Evolutionary conservation across 2,329 filamentous ascomycete genomes (phyloP).

Genomic region (Trichocomaceae sp.): DNA sequence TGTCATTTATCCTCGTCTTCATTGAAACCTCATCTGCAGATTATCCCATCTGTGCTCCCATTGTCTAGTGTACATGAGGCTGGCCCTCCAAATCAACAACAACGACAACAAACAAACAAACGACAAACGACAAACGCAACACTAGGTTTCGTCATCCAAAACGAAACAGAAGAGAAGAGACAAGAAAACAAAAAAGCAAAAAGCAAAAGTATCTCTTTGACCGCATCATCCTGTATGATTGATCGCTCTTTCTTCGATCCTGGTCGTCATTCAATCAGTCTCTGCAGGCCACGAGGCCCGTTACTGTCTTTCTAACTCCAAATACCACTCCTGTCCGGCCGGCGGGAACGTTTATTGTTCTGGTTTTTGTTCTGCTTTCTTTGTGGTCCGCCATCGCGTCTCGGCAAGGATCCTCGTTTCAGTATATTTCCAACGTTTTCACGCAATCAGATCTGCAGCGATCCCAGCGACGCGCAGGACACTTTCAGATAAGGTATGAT

Average conservation of each 20-base stretch:
- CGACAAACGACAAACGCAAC: too few species aligned
- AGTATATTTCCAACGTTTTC: constrained; percentile 1
- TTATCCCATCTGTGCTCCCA: not conserved
- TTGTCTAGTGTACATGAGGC: constrained; percentile 8
- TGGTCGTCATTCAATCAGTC: constrained; percentile 9
- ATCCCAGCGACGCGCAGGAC: constrained; percentile 4
- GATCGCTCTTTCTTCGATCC: constrained; percentile 2
- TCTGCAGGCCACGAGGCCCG: constrained; percentile 11
- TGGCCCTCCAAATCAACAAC: constrained; percentile 3
- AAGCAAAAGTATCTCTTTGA: not conserved
- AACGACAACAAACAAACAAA: not conserved
- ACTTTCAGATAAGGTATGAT: constrained; percentile 9
- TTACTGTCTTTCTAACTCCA: constrained; percentile 3
- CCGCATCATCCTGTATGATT: constrained; percentile 5
- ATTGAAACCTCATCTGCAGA: not conserved
- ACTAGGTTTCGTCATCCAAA: constrained; percentile 1
- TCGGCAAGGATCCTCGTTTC: constrained; percentile 1
- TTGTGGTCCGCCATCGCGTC: constrained; percentile 1
- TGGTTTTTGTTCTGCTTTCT: not conserved
- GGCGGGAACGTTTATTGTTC: not conserved
- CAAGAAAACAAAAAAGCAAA: not conserved
- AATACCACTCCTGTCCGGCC: not conserved
- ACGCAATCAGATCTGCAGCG: constrained; percentile 5
- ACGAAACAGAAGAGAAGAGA: not conserved
- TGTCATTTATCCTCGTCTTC: constrained; percentile 16